phyloP scores from a whole-genome alignment of 176 grass and related monocot species.

The Urochloa ruziziensis region DNA sequence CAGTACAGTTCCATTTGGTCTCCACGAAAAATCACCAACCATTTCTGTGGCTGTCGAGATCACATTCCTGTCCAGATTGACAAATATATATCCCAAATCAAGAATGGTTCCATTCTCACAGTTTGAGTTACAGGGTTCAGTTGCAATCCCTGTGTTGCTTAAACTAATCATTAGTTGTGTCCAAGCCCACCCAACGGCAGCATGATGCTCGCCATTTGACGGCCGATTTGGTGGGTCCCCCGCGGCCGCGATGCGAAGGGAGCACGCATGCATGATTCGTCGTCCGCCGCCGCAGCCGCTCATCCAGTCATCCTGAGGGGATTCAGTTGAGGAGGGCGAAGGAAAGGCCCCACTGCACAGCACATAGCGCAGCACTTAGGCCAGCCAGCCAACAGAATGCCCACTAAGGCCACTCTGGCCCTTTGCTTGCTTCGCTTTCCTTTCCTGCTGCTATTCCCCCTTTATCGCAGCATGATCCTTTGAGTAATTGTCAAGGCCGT shows the following conservation, averaged over 20 bases:
- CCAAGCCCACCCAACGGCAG: conserved; percentile 7
- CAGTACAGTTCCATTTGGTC: no score
- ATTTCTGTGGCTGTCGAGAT: no score
- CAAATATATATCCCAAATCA: no score
- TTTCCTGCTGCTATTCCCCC: background rate
- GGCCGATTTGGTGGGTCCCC: conserved; percentile 20
- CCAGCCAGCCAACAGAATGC: conserved; percentile 32
- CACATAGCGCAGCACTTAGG: background rate
- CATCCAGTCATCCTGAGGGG: background rate
- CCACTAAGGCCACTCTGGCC: conserved; percentile 37
- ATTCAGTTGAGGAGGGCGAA: background rate
- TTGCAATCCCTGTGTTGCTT: background rate
- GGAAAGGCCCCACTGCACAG: background rate
- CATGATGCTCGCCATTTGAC: conserved; percentile 8
- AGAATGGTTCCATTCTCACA: background rate
- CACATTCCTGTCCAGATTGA: no score
- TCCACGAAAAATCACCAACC: no score
- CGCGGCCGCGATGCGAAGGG: background rate
- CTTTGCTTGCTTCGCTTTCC: background rate
- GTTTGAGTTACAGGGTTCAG: background rate
- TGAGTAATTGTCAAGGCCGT: conserved; percentile 42
- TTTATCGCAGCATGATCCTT: conserved; percentile 14
- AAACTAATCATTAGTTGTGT: background rate
- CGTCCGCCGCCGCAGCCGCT: background rate
- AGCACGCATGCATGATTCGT: conserved; percentile 22